Conservation (phyloP, 352 stramenopile genomes). For the Phytophthora fragariaefolia region DNA sequence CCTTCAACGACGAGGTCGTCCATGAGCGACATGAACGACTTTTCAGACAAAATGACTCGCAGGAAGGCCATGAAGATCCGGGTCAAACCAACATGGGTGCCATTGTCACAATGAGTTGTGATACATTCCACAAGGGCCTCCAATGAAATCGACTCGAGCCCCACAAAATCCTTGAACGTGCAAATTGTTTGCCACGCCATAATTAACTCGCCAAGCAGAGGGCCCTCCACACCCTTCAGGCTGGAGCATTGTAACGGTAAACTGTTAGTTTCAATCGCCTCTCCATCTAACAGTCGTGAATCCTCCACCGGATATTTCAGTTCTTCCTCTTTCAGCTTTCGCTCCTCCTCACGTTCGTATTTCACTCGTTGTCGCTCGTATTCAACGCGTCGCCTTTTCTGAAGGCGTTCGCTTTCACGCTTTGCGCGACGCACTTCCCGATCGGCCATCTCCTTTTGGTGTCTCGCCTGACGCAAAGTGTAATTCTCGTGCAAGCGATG, state of each 20-base stretch:
- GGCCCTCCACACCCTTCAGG: slow-evolving; percentile 60
- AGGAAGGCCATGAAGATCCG: slow-evolving; percentile 82
- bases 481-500: slow-evolving; percentile 76
- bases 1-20: slow-evolving; percentile 83
- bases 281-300: slow-evolving; percentile 57
- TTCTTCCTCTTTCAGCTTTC: slow-evolving; percentile 65
- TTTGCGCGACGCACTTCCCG: slow-evolving; percentile 66
- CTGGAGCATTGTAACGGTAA: slow-evolving; percentile 47
- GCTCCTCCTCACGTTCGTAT: slow-evolving; percentile 69
- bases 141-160: slow-evolving; percentile 64
- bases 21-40: slow-evolving; percentile 78
- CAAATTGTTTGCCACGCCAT: slow-evolving; percentile 82
- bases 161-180: slow-evolving; percentile 78
- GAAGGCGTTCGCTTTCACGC: slow-evolving; percentile 64
- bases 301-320: slow-evolving; percentile 80
- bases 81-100: slow-evolving; percentile 55
- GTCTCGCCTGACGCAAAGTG: slow-evolving; percentile 58
- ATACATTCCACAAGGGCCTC: slow-evolving; percentile 67
- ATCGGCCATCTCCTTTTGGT: slow-evolving; percentile 64
- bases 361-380: slow-evolving; percentile 54
- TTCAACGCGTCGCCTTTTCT: slow-evolving; percentile 53
- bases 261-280: slow-evolving; percentile 35
- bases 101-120: slow-evolving; percentile 47
- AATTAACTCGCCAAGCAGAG: slow-evolving; percentile 75
- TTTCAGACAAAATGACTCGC: slow-evolving; percentile 74